Percentiles rank a stretch among this genome's conserved stretches.
These are phyloP conservation scores for Scheffersomyces amazonensis DNA, from an alignment of 805 yeast genomes.

Conservation along the genomic window DNA sequence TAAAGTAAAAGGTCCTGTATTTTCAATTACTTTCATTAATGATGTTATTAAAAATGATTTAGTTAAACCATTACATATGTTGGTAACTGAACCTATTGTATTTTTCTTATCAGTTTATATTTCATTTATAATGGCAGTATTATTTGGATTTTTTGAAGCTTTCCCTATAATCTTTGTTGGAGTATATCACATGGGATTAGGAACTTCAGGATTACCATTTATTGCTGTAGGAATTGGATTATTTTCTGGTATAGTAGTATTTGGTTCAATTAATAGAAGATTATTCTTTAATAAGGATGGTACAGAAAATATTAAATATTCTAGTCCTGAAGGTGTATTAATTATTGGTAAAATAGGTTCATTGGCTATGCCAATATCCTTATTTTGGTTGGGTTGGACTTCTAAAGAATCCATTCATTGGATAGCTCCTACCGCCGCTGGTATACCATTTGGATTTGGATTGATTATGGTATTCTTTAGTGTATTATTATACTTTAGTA, in stretches of 20 bases:
- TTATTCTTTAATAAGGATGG: constrained; percentile 61
- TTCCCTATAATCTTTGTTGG: constrained; percentile 72
- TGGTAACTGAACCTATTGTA: constrained; percentile 73
- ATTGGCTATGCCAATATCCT: constrained; percentile 58
- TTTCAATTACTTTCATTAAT: constrained; percentile 40
- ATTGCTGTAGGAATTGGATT: constrained; percentile 72
- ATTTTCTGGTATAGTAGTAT: constrained; percentile 50
- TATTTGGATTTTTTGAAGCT: constrained; percentile 79
- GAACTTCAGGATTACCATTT: constrained; percentile 68
- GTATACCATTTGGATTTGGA: constrained; percentile 77
- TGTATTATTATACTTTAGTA: constrained; percentile 63
- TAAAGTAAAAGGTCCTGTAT: constrained; percentile 34
- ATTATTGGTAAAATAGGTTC: constrained; percentile 67
- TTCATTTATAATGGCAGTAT: constrained; percentile 73
- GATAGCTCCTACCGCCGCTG: constrained; percentile 75
- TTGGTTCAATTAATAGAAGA: constrained; percentile 46
- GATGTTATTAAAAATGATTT: constrained; percentile 49
- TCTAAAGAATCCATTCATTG: constrained; percentile 60
- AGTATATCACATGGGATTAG: constrained; percentile 54
- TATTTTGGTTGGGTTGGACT: constrained; percentile 86
- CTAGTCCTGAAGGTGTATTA: constrained; percentile 60
- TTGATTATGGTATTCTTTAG: constrained; percentile 70
- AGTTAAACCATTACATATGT: constrained; percentile 65
- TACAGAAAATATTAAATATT: constrained; percentile 53
- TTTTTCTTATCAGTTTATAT: constrained; percentile 64